Conservation (phyloP, 2,329 filamentous ascomycete genomes). For the Fusarium succisae region DNA sequence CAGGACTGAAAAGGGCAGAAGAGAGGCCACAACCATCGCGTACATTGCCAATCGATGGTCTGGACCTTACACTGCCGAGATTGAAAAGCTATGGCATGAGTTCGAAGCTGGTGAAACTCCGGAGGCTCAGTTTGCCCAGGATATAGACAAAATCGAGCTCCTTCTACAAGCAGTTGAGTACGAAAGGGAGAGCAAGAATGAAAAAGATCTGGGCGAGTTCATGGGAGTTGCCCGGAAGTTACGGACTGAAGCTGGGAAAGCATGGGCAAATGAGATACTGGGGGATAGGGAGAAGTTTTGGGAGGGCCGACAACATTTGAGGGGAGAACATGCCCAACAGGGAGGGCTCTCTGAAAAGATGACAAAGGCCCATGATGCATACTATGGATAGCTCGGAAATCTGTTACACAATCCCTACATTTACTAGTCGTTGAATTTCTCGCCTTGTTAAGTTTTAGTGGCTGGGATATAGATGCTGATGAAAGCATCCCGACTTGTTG, state of each 20-base stretch:
- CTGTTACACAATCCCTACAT: neutral
- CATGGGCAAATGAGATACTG: constrained; percentile 81
- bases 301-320: constrained; percentile 60
- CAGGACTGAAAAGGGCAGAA: constrained; percentile 87
- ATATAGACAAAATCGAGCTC: constrained; percentile 96
- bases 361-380: constrained; percentile 29
- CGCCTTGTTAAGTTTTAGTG: neutral
- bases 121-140: constrained; percentile 91
- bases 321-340: constrained; percentile 55
- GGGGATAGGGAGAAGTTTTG: constrained; percentile 79
- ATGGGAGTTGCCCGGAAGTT: constrained; percentile 79
- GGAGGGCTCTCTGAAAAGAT: constrained; percentile 49
- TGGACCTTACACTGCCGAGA: constrained; percentile 71
- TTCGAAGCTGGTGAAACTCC: constrained; percentile 88
- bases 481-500: neutral
- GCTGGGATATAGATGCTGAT: neutral
- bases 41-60: constrained; percentile 80
- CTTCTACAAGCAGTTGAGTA: constrained; percentile 97
- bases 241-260: constrained; percentile 77
- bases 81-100: constrained; percentile 88
- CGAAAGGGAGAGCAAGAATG: constrained; percentile 73
- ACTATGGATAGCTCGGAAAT: constrained; percentile 15
- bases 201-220: constrained; percentile 85
- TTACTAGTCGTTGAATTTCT: neutral
- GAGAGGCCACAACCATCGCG: constrained; percentile 90